Percentiles rank a stretch among this genome's conserved stretches.
phyloP scores from a whole-genome alignment of 1,284 basidiomycete species.

The Lentinus polychrous region DNA sequence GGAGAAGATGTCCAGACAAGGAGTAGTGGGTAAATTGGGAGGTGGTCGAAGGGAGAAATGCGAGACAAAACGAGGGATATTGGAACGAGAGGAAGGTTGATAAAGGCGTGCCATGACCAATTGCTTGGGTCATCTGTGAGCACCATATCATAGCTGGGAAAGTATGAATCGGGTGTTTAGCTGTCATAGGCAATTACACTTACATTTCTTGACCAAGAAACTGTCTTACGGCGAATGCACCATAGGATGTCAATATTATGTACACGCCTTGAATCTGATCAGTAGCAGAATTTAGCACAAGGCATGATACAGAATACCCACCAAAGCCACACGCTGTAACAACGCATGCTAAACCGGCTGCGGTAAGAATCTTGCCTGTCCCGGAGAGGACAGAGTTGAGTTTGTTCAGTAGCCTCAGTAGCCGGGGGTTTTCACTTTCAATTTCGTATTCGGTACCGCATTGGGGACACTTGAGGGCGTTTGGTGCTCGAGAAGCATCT shows the following conservation, averaged over 20 bases:
- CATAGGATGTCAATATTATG: constrained; percentile 57
- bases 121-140: constrained; percentile 57
- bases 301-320: constrained; percentile 17
- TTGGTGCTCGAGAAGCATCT: constrained; percentile 40
- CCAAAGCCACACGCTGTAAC: constrained; percentile 36
- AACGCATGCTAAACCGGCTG: constrained; percentile 38
- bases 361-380: constrained; percentile 43
- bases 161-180: not conserved
- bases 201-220: constrained; percentile 64
- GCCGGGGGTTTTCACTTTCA: constrained; percentile 49
- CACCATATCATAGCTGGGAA: constrained; percentile 45
- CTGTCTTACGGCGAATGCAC: constrained; percentile 61
- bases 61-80: constrained; percentile 51
- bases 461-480: constrained; percentile 74
- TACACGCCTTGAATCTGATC: constrained; percentile 44
- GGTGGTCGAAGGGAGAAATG: constrained; percentile 40
- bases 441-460: constrained; percentile 62
- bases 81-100: constrained; percentile 64
- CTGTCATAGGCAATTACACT: constrained; percentile 4
- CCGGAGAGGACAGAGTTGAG: constrained; percentile 42
- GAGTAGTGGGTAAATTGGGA: constrained; percentile 49
- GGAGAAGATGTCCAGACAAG: constrained; percentile 57
- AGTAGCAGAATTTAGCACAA: not conserved
- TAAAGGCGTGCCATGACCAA: constrained; percentile 65
- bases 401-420: constrained; percentile 42